phyloP scores from a whole-genome alignment of 495 filamentous ascomycete genomes.

The Lepraria neglecta region DNA sequence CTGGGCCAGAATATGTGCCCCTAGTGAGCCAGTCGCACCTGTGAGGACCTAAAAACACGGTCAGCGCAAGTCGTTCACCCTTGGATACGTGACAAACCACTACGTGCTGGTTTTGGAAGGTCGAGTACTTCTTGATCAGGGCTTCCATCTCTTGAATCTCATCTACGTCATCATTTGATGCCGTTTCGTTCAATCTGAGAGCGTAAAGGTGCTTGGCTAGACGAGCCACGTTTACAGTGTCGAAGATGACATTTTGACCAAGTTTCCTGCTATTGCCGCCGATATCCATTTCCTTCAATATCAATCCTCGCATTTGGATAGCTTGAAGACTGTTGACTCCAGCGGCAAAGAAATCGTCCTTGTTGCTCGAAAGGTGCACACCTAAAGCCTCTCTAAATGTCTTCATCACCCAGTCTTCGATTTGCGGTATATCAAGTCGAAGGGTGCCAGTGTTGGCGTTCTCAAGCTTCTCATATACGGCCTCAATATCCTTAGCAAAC shows the following conservation, averaged over 20 bases:
- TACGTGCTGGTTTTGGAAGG: conserved; percentile 34
- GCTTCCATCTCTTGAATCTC: conserved; percentile 40
- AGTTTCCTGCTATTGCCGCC: conserved; percentile 29
- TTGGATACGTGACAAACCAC: conserved; percentile 24
- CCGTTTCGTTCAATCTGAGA: conserved; percentile 34
- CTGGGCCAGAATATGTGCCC: conserved; percentile 46
- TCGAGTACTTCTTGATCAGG: conserved; percentile 46
- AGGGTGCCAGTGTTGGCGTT: conserved; percentile 27
- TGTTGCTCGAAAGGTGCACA: conserved; percentile 34
- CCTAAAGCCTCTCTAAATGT: conserved; percentile 39
- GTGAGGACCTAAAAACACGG: conserved; percentile 48
- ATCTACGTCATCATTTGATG: neutral
- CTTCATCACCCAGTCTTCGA: conserved; percentile 40
- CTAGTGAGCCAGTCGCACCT: conserved; percentile 54
- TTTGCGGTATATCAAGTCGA: conserved; percentile 35
- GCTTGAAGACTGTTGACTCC: conserved; percentile 59
- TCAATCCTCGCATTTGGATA: conserved; percentile 48
- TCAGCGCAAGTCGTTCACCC: conserved; percentile 23
- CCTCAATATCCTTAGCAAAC: conserved; percentile 45
- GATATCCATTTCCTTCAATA: conserved; percentile 43
- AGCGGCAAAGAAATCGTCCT: conserved; percentile 48
- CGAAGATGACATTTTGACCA: conserved; percentile 47
- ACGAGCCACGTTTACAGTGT: conserved; percentile 41
- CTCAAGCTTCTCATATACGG: conserved; percentile 39
- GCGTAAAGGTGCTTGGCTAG: conserved; percentile 43